Conservation (phyloP, 345 rosid species). For the Linum trigynum region DNA sequence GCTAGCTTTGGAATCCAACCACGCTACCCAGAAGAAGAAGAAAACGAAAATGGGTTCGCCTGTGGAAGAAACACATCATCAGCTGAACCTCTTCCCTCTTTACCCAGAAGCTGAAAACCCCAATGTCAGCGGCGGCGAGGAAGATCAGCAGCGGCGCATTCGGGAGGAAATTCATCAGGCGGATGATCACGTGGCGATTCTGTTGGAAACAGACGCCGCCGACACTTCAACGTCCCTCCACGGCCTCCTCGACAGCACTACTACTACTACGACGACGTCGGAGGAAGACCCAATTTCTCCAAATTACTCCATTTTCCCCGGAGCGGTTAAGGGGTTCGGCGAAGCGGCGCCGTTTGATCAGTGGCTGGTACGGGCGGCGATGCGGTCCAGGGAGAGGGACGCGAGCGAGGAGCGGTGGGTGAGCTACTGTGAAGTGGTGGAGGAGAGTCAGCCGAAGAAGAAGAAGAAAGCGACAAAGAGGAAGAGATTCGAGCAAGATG, state of each 20-base stretch:
- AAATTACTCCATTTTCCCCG: background rate
- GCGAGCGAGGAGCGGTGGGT: conserved; percentile 73
- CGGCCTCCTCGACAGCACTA: conserved; percentile 40
- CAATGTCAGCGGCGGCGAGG: background rate
- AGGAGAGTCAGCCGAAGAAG: conserved; percentile 15
- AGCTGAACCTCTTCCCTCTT: conserved; percentile 36
- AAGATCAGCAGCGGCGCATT: background rate
- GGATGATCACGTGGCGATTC: conserved; percentile 33
- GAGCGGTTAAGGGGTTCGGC: conserved; percentile 10
- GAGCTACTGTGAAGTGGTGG: conserved; percentile 65
- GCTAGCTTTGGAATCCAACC: background rate
- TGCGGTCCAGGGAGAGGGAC: conserved; percentile 50
- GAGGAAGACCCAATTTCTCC: conserved; percentile 7
- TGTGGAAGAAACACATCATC: conserved; percentile 8
- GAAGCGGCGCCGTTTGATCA: conserved; percentile 10
- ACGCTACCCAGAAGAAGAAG: background rate
- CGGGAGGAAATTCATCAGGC: background rate
- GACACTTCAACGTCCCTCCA: conserved; percentile 49
- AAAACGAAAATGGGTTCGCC: background rate
- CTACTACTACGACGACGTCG: conserved; percentile 17
- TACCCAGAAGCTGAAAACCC: conserved; percentile 23
- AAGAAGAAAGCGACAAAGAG: background rate
- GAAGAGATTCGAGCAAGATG: conserved; percentile 28
- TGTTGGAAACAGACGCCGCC: conserved; percentile 40
- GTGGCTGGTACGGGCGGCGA: conserved; percentile 49